Conservation (phyloP, 306 rosid genomes). For the Begonia fuchsioides region DNA sequence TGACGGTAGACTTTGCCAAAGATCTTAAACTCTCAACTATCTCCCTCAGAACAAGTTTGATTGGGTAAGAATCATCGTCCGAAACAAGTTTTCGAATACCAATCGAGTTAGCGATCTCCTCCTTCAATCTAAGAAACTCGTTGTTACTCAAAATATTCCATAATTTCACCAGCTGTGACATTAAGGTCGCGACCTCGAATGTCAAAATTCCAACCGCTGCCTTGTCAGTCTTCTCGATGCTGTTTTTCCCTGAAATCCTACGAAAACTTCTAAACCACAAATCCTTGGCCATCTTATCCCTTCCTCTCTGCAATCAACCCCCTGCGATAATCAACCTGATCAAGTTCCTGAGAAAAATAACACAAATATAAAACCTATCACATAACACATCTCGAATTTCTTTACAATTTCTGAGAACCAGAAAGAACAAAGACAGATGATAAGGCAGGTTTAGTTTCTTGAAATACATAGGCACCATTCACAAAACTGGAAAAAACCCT, state of each 20-base stretch:
- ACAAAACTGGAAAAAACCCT: no score
- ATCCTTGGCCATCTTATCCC: constrained; percentile 24
- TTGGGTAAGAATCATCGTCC: constrained; percentile 34
- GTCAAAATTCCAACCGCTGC: constrained; percentile 57
- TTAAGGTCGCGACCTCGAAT: constrained; percentile 56
- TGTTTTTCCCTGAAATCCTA: constrained; percentile 25
- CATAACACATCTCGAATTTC: not conserved
- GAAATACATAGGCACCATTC: no score
- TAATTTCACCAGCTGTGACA: constrained; percentile 50
- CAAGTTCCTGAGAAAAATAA: not conserved
- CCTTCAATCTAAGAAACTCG: constrained; percentile 31
- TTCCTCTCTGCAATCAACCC: no score
- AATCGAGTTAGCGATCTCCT: constrained; percentile 29
- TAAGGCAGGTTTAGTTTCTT: no score
- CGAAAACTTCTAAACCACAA: constrained; percentile 29
- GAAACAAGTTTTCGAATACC: constrained; percentile 59
- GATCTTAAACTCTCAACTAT: constrained; percentile 33
- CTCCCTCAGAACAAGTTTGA: constrained; percentile 60
- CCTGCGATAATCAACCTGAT: not conserved
- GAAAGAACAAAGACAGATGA: no score
- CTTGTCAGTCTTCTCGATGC: constrained; percentile 21
- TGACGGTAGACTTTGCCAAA: constrained; percentile 40
- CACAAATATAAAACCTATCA: constrained; percentile 5
- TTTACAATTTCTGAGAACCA: no score
- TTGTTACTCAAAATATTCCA: constrained; percentile 54